Evolutionary conservation across 2,329 filamentous ascomycete species (phyloP), one percentile per base, ranked within the genome.

Genomic region (Simplicillium sp.): DNA sequence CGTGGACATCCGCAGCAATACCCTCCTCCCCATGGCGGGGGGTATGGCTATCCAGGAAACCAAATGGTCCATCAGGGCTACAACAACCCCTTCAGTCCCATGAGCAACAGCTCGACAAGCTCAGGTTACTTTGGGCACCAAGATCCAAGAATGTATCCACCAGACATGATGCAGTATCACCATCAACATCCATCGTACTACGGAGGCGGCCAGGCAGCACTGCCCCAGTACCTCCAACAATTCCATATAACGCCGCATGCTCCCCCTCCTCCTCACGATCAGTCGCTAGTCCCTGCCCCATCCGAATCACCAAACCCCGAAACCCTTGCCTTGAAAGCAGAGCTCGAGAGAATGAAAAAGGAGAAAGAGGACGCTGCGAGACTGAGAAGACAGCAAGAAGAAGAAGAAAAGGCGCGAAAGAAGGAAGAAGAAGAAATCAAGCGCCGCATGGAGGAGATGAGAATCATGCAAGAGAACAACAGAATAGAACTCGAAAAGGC

Each of bases 51-150:
- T 38, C 49, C 48, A 34, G 60, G 58, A 32, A 59, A 62, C 29
- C 66, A 68, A 41, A 65, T 76, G 57, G 67, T 74, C 17, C 70
- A 70, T 3, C 75, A 67, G 36, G 56, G 55, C 29, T 57, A 56
- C 40, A 66, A 68, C 43, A 66, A 68, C 43, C 71, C 70, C 7
- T 75, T 72, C 45, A 55, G 58, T 8, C 59, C 61, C 35, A 61
- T 68, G 60, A 56, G 54, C 13, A 62, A 58, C 36, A 56, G 54
- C 36, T 58, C 52, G 4, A 56, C 29, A 29, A 18, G 15, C 18
- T 36, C 34, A 11, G 34, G 34, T 36, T 36, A 36, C 14, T 17
- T 36, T 15, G 34, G 9, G 20, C 31, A 5, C 5, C 31, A 33
- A 15, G 31, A 33, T 33, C 31, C 12, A 15, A 7, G 13, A 13